Percentiles rank a stretch among this genome's conserved stretches.
Conservation (phyloP, 192 early-diverging fungal genomes). For the Podila horticola region DNA sequence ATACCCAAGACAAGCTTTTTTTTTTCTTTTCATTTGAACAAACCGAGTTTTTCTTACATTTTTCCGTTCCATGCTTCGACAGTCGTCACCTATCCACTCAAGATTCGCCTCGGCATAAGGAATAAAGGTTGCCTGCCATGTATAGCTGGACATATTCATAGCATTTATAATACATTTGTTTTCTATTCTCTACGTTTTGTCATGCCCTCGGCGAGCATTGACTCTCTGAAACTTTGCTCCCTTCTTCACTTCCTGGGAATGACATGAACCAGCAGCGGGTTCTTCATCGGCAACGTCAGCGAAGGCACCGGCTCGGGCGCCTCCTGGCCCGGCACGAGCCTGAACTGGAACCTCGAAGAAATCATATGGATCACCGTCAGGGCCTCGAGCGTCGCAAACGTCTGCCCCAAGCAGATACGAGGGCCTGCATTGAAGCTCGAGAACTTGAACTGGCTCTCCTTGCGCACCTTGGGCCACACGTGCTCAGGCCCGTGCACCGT, state of each 20-base stretch:
- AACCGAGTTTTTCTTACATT: too few species aligned
- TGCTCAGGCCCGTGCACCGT: slow-evolving; percentile 4
- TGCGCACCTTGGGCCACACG: slow-evolving; percentile 32
- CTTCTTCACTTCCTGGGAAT: slow-evolving; percentile 9
- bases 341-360: slow-evolving; percentile 48
- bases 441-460: slow-evolving; percentile 57
- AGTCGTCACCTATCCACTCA: too few species aligned
- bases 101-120: too few species aligned
- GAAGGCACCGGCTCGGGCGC: slow-evolving; percentile 26
- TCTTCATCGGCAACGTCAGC: slow-evolving; percentile 53
- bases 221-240: too few species aligned
- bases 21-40: too few species aligned
- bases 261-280: slow-evolving; percentile 49
- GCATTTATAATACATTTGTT: too few species aligned
- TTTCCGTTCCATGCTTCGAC: too few species aligned
- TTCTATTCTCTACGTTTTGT: too few species aligned
- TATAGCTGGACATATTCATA: too few species aligned
- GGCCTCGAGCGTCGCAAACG: slow-evolving; percentile 44
- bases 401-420: slow-evolving; percentile 48
- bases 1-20: too few species aligned
- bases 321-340: slow-evolving; percentile 39
- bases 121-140: too few species aligned
- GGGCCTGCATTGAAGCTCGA: slow-evolving; percentile 70
- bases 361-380: slow-evolving; percentile 24
- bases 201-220: too few species aligned